Base-by-base conservation (phyloP, 2,329 filamentous ascomycete species). In the Fusarium globosum region DNA sequence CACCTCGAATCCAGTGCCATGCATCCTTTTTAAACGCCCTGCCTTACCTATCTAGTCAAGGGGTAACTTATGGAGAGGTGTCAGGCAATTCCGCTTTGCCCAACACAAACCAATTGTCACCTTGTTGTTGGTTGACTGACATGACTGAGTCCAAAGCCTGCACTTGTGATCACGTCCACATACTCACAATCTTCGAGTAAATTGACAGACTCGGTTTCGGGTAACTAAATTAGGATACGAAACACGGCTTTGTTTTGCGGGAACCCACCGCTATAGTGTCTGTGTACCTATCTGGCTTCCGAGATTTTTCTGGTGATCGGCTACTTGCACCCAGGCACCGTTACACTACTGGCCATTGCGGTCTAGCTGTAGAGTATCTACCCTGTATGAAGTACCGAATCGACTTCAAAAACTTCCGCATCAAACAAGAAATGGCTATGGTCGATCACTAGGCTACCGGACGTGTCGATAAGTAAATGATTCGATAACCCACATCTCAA, bases 141-240 rank as follows among this genome's bases (percentile, higher is more conserved):
- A n/a, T 28, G 33, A 38, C 36, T 41, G 8, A 60, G n/a, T 26
- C 28, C 26, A 67, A 21, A 33, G 49, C 53, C 21, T 48, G 36
- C 38, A 38, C 45, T 41, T 20, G 20, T 49, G 21, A 67, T 58
- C 39, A 28, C n/a, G 48, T 15, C 36, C 20, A 42, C 42, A 28
- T 62, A 30, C 57, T 23, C 39, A n/a, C 23, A 42, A 49, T n/a
- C 26, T 23, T 52, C 16, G 18, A 35, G 28, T 35, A 48, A 42
- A 33, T 43, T 23, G 14, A n/a, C 49, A 30, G 35, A 21, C 42
- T 66, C 48, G 33, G 15, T 38, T 53, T 51, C 45, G 35, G 49
- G 64, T 46, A 43, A 38, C 69, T 67, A 75, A 71, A 65, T 73
- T 49, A 56, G 74, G 74, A 76, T 76, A 76, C 74, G 71, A 76